phyloP scores from a whole-genome alignment of 495 filamentous ascomycete species.

The Aspergillus funiculosus region DNA sequence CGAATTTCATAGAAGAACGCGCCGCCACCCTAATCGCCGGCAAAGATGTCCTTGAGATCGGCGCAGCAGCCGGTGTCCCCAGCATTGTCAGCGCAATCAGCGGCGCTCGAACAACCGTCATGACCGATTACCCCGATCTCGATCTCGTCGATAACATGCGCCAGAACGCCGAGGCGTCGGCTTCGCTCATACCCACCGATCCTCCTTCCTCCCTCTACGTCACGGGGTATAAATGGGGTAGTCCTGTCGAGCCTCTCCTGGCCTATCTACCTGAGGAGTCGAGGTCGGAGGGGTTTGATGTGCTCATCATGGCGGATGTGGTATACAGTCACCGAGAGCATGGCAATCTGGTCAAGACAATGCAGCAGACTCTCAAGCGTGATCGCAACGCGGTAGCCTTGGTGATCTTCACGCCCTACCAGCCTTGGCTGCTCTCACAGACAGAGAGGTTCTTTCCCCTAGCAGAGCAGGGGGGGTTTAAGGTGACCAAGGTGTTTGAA shows the following conservation, averaged over 20 bases:
- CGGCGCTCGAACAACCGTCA: slow-evolving; percentile 64
- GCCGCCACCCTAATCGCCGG: slow-evolving; percentile 47
- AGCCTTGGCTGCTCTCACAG: slow-evolving; percentile 79
- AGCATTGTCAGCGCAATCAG: slow-evolving; percentile 68
- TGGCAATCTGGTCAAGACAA: slow-evolving; percentile 61
- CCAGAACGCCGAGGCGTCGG: slow-evolving; percentile 57
- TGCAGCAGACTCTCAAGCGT: slow-evolving; percentile 56
- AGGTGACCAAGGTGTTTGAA: slow-evolving; percentile 72
- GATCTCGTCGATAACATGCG: slow-evolving; percentile 72
- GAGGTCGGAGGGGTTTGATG: slow-evolving; percentile 54
- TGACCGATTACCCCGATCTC: slow-evolving; percentile 84
- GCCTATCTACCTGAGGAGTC: slow-evolving; percentile 36
- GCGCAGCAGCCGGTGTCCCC: slow-evolving; percentile 82
- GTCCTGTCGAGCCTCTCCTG: slow-evolving; percentile 46
- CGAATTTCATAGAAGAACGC: slow-evolving; percentile 67
- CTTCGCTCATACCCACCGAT: slow-evolving; percentile 22
- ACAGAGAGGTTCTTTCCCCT: slow-evolving; percentile 83
- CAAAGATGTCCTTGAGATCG: slow-evolving; percentile 77
- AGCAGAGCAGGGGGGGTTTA: slow-evolving; percentile 59
- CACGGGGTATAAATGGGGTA: slow-evolving; percentile 79
- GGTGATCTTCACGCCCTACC: slow-evolving; percentile 90
- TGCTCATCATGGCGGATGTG: slow-evolving; percentile 80
- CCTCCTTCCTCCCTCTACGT: slow-evolving; percentile 39
- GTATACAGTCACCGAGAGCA: slow-evolving; percentile 89
- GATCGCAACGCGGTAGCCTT: slow-evolving; percentile 54